Percentiles rank a stretch among this genome's conserved stretches.
Evolutionary conservation across 2,329 filamentous ascomycete genomes (phyloP).

Genomic region (Trichoderma sp.): DNA sequence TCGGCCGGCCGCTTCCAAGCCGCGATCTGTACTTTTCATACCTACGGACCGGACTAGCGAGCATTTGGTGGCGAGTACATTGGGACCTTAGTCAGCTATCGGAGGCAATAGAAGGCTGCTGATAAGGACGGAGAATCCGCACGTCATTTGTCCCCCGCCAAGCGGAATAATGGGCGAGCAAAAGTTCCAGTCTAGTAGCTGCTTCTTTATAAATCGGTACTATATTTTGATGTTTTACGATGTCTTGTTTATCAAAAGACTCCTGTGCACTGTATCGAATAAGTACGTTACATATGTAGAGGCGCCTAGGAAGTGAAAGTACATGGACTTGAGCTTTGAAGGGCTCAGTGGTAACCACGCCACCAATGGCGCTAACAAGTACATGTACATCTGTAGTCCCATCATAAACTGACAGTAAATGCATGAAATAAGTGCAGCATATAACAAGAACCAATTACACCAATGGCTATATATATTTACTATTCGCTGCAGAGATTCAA

Average conservation of each 20-base stretch:
- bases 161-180: background rate
- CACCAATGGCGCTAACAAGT: background rate
- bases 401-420: too few relatives aligned
- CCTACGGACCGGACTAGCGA: background rate
- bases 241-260: background rate
- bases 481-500: too few relatives aligned
- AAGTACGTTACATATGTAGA: too few relatives aligned
- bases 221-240: background rate
- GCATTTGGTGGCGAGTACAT: slow-evolving; percentile 17
- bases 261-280: too few relatives aligned
- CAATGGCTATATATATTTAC: too few relatives aligned
- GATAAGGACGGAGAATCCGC: slow-evolving; percentile 4
- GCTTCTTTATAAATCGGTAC: background rate
- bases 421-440: background rate
- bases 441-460: too few relatives aligned
- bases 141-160: slow-evolving; percentile 10
- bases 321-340: background rate
- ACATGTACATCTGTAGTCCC: too few relatives aligned
- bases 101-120: background rate
- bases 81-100: slow-evolving; percentile 15
- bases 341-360: background rate
- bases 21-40: slow-evolving; percentile 28
- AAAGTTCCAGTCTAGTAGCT: background rate
- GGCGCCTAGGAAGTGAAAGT: too few relatives aligned
- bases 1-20: slow-evolving; percentile 1